phyloP scores from a whole-genome alignment of 495 filamentous ascomycete genomes.

The Pseudotulostoma volvatum region DNA sequence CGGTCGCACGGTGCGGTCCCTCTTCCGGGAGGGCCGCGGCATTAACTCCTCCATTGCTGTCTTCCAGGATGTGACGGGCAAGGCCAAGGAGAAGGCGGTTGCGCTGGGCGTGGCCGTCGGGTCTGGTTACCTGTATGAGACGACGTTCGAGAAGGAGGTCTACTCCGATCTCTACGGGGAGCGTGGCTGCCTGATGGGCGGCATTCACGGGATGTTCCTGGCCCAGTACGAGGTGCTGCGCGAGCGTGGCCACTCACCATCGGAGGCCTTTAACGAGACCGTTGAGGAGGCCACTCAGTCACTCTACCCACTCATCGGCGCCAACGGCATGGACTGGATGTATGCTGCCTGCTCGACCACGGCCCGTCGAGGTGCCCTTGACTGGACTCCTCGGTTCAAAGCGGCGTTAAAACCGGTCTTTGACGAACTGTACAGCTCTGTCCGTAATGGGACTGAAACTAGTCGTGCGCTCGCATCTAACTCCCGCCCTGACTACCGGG shows the following conservation, averaged over 20 bases:
- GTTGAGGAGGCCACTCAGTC: constrained; percentile 98
- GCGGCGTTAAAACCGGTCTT: constrained; percentile 94
- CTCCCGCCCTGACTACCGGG: constrained; percentile 79
- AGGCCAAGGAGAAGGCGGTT: constrained; percentile 95
- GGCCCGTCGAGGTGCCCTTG: constrained; percentile 92
- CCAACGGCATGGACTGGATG: constrained; percentile 99
- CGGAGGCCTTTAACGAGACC: constrained; percentile 99
- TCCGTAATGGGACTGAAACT: constrained; percentile 80
- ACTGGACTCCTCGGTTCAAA: constrained; percentile 94
- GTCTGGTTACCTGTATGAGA: constrained; percentile 97
- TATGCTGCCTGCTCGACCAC: constrained; percentile 99
- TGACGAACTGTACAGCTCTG: constrained; percentile 86
- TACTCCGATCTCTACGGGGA: constrained; percentile 99
- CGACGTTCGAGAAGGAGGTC: constrained; percentile 99
- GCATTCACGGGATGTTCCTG: constrained; percentile 99
- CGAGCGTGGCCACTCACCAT: constrained; percentile 90
- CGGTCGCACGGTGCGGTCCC: constrained; percentile 90
- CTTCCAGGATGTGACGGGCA: constrained; percentile 94
- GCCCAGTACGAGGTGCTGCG: constrained; percentile 99
- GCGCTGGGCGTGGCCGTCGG: constrained; percentile 94
- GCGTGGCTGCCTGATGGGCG: constrained; percentile 98
- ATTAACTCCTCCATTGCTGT: constrained; percentile 99
- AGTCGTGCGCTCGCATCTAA: constrained; percentile 89
- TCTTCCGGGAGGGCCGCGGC: constrained; percentile 94
- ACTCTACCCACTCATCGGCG: constrained; percentile 90